These are phyloP conservation scores for Citropsis articulata DNA, from an alignment of 345 rosid genomes.

Conservation along the genomic window DNA sequence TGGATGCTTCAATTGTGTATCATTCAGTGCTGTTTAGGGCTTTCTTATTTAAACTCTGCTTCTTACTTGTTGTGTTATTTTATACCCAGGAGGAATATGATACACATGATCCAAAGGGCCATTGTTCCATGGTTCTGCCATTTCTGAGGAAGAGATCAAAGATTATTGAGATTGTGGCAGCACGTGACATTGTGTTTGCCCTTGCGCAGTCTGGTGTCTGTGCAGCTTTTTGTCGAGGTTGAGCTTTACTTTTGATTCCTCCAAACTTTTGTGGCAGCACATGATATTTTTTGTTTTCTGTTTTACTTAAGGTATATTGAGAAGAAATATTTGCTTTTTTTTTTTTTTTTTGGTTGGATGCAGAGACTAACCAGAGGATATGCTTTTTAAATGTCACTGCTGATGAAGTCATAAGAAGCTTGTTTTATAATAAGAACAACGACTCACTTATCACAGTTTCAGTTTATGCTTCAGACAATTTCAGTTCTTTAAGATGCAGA, in stretches of 20 bases:
- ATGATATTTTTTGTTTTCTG: background rate
- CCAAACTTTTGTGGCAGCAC: background rate
- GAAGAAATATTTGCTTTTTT: background rate
- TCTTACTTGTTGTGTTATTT: background rate
- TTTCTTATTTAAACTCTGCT: background rate
- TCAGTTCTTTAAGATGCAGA: conserved; percentile 69
- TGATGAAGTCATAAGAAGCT: conserved; percentile 64
- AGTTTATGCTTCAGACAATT: conserved; percentile 60
- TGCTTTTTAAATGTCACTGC: conserved; percentile 61
- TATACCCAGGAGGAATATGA: conserved; percentile 43
- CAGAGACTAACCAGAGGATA: conserved; percentile 66
- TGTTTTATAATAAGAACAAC: conserved; percentile 67
- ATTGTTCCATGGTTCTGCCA: conserved; percentile 37
- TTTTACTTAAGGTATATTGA: background rate
- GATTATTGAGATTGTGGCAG: conserved; percentile 52
- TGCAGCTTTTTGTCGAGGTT: conserved; percentile 59
- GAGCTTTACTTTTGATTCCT: conserved; percentile 3
- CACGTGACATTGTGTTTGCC: conserved; percentile 58
- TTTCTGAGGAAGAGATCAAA: conserved; percentile 46
- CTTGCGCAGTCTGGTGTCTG: conserved; percentile 63
- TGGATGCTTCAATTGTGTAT: background rate
- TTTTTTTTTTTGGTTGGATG: conserved; percentile 4
- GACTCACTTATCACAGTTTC: conserved; percentile 70
- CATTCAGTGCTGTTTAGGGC: background rate
- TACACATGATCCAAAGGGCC: conserved; percentile 49